phyloP scores from a whole-genome alignment of 2,329 filamentous ascomycete species.

The Macrophomina tecta region DNA sequence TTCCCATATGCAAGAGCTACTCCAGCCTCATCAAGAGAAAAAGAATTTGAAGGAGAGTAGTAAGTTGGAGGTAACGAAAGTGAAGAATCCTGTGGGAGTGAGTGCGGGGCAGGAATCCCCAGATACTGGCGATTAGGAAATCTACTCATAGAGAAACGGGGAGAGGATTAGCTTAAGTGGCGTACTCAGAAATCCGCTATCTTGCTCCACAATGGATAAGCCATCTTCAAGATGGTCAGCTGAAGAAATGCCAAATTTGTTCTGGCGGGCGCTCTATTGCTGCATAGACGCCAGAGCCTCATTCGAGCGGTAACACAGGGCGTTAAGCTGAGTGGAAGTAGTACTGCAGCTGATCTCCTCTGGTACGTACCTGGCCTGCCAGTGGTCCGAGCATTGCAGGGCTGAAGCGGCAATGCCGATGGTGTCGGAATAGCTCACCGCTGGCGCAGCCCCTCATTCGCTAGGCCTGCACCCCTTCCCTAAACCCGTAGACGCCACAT shows the following conservation, averaged over 20 bases:
- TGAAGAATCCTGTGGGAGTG: background rate
- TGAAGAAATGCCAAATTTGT: background rate
- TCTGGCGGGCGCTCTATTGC: background rate
- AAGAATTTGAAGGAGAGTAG: background rate
- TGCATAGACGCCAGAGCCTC: background rate
- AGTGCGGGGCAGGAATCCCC: no score
- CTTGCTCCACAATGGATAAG: background rate
- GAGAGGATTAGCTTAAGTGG: no score
- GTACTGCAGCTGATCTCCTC: background rate
- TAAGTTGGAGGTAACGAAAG: background rate
- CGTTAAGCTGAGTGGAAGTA: background rate
- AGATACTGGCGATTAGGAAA: no score
- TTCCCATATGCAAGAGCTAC: background rate
- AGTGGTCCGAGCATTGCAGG: background rate
- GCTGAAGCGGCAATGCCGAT: background rate
- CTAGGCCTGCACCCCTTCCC: background rate
- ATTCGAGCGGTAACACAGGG: background rate
- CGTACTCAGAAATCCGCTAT: no score
- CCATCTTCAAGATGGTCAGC: background rate
- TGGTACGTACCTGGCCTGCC: background rate
- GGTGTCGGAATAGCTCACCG: background rate
- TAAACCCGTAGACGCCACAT: background rate
- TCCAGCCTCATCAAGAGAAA: no score
- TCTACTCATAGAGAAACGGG: no score
- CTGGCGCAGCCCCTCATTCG: background rate